These are phyloP conservation scores for Cucurbita ficifolia DNA, from an alignment of 306 rosid species.

Conservation along the genomic window DNA sequence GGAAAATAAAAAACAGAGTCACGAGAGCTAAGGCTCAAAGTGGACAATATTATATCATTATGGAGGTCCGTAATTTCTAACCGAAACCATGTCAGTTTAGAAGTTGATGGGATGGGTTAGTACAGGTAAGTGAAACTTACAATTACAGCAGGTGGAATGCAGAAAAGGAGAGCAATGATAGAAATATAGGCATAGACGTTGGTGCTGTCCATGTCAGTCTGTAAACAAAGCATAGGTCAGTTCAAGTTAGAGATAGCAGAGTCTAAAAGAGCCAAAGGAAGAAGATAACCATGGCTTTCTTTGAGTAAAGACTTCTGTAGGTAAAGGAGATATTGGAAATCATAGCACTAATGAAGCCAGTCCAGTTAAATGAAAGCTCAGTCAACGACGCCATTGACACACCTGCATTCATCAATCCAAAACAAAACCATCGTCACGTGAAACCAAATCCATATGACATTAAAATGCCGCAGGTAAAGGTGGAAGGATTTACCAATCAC, in stretches of 20 bases:
- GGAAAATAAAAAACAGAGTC: no score
- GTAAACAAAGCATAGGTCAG: conserved; percentile 16
- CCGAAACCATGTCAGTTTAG: no score
- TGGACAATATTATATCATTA: no score
- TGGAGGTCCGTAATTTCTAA: no score
- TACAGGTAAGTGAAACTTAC: conserved; percentile 32
- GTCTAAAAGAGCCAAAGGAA: neutral
- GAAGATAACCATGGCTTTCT: conserved; percentile 86
- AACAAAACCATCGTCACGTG: neutral
- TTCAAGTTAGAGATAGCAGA: neutral
- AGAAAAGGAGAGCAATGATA: conserved; percentile 76
- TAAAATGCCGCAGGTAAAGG: neutral
- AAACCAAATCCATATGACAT: neutral
- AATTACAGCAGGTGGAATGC: conserved; percentile 78
- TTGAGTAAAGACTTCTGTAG: conserved; percentile 55
- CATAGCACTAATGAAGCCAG: conserved; percentile 47
- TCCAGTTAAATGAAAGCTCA: conserved; percentile 49
- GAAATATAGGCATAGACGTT: conserved; percentile 87
- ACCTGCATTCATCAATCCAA: conserved; percentile 20
- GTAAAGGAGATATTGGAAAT: conserved; percentile 46
- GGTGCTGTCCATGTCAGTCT: conserved; percentile 96
- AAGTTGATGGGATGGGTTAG: no score
- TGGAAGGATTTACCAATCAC: conserved; percentile 24
- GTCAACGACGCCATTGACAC: conserved; percentile 47
- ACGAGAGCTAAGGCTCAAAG: no score